Evolutionary conservation across 2,329 filamentous ascomycete species (phyloP).

Genomic region (Penicillium sumatraense): DNA sequence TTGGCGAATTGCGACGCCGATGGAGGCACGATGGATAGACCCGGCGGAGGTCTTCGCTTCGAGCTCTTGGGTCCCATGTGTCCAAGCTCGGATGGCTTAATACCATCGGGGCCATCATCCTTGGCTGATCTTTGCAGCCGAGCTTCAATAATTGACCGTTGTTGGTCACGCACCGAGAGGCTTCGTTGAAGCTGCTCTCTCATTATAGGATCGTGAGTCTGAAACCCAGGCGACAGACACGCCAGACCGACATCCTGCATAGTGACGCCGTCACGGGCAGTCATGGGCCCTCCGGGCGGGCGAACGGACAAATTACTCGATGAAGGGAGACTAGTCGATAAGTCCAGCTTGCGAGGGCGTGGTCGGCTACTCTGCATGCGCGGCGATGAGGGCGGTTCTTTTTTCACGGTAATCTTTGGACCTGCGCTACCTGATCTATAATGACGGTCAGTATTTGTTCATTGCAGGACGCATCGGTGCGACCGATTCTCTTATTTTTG

Average conservation of each 20-base stretch:
- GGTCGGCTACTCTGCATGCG: conserved; percentile 62
- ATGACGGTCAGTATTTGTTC: not conserved
- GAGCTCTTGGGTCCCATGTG: conserved; percentile 45
- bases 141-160: conserved; percentile 92
- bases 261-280: conserved; percentile 75
- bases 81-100: conserved; percentile 58
- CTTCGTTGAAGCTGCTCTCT: conserved; percentile 93
- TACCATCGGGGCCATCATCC: conserved; percentile 67
- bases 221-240: conserved; percentile 92
- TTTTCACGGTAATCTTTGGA: conserved; percentile 92
- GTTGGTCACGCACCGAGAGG: conserved; percentile 89
- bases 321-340: conserved; percentile 48
- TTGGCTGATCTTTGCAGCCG: conserved; percentile 87
- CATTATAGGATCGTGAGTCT: conserved; percentile 96
- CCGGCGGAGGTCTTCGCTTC: conserved; percentile 71
- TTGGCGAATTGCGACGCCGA: conserved; percentile 89
- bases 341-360: conserved; percentile 51
- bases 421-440: conserved; percentile 51
- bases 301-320: conserved; percentile 63
- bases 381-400: conserved; percentile 84
- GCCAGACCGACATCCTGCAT: conserved; percentile 94
- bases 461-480: not conserved
- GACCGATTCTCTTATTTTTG: not conserved
- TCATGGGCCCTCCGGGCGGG: conserved; percentile 70
- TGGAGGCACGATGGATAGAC: conserved; percentile 92